Evolutionary conservation across 1,284 basidiomycete genomes (phyloP).

Genomic region (Leccinum angustisporum): DNA sequence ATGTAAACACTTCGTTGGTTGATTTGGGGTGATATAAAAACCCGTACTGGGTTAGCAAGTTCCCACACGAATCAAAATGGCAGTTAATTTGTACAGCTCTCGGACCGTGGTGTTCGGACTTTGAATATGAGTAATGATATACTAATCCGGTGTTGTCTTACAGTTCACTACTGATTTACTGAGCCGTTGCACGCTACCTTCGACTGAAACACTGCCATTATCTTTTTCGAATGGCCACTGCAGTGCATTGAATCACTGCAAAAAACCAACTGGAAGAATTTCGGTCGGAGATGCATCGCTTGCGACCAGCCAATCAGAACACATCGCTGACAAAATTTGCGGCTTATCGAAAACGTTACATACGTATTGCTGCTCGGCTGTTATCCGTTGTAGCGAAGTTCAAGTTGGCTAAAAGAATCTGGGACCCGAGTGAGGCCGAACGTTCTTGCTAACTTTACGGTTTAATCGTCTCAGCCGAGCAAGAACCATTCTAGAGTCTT

Average conservation of each 20-base stretch:
- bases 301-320: neutral
- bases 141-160: neutral
- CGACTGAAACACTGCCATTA: neutral
- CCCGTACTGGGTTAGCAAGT: conserved; percentile 10
- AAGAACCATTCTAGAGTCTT: too few relatives aligned
- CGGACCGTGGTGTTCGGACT: neutral
- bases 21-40: conserved; percentile 28
- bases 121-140: neutral
- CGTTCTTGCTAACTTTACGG: too few relatives aligned
- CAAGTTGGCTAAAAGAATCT: neutral
- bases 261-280: neutral
- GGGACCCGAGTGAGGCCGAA: too few relatives aligned
- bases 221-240: neutral
- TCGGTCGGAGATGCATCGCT: neutral
- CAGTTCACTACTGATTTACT: neutral
- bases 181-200: neutral
- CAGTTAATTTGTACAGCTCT: neutral
- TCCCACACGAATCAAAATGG: conserved; percentile 28
- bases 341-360: neutral
- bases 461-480: too few relatives aligned
- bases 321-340: neutral
- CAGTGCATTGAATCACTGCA: neutral
- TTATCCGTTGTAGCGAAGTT: neutral
- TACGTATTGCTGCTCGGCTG: neutral
- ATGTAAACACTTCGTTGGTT: conserved; percentile 11